These are phyloP conservation scores for Xylaria sp. DNA, from an alignment of 2,329 filamentous ascomycete genomes.

Conservation along the genomic window DNA sequence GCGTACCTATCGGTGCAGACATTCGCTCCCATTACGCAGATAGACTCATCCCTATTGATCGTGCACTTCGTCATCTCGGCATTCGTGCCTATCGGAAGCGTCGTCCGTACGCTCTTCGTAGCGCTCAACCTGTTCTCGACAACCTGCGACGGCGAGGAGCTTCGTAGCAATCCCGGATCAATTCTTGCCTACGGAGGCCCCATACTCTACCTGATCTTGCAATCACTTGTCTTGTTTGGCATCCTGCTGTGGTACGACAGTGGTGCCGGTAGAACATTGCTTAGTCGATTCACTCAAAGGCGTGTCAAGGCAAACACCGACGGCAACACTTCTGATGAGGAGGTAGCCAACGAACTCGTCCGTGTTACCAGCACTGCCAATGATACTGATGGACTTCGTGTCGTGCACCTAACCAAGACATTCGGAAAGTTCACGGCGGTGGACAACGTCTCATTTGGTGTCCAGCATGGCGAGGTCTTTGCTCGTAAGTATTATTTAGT, in stretches of 20 bases:
- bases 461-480: conserved; percentile 84
- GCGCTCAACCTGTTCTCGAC: conserved; percentile 85
- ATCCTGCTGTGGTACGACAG: conserved; percentile 84
- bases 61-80: conserved; percentile 80
- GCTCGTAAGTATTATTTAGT: conserved; percentile 56
- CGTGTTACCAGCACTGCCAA: conserved; percentile 66
- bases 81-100: conserved; percentile 79
- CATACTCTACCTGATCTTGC: conserved; percentile 82
- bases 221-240: conserved; percentile 75
- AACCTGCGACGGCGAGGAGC: conserved; percentile 72
- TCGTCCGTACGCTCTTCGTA: conserved; percentile 78
- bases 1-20: conserved; percentile 78
- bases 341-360: conserved; percentile 71
- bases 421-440: conserved; percentile 83
- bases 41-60: conserved; percentile 73
- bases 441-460: conserved; percentile 87
- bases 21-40: conserved; percentile 74
- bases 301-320: conserved; percentile 46
- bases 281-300: conserved; percentile 51
- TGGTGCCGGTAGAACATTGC: conserved; percentile 68
- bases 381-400: conserved; percentile 74
- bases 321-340: conserved; percentile 59
- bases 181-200: conserved; percentile 83
- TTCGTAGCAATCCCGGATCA: conserved; percentile 74
- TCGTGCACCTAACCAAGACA: conserved; percentile 80